Evolutionary conservation across 2,329 filamentous ascomycete genomes (phyloP), one percentile per base, ranked within the genome.

Genomic region (Sporothrix humicola): DNA sequence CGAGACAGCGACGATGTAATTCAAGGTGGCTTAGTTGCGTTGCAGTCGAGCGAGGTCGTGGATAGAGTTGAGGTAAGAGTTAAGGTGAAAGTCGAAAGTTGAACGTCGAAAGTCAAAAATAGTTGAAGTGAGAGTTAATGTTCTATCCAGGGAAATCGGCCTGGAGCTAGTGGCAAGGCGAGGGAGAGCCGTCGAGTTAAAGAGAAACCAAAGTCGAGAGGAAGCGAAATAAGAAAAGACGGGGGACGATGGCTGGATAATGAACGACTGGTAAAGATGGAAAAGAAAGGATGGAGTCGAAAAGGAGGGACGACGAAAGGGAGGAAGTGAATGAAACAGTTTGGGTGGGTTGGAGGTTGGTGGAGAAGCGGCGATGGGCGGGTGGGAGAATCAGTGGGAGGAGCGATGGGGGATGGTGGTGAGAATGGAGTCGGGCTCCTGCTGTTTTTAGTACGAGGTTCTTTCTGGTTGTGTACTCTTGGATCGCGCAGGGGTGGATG

Each of bases 341-440:
- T 69, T 44, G 66, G n/a, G 48, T 69, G 66, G 65, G 65, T 13
- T 52, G 5, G 66, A 69, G 26, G 66, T 44, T 69, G 48, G 66
- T 31, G 66, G 54, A 71, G 69, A 59, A 71, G 46, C 63, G 44
- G 65, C 65, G 65, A 68, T 52, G 63, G 44, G 46, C 15, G 52
- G 20, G 63, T 66, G 44, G 46, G 31, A 63, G 31, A 58, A 17
- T n/a, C 31, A 37, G 7, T 15, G 54, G 54, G 17, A 52, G 48
- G 5, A 15, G 13, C 48, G 48, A 6, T 52, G 5, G 48, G 48
- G 48, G 48, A 17, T 52, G 3, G 26, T 56, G 20, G 52, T 56
- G 52, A 56, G 52, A 54, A 23, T 23, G 31, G 31, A 37, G 31
- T 37, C 48, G 48, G 48, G 48, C 48, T 50, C 48, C 48, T 50